Evolutionary conservation across 2,329 filamentous ascomycete species (phyloP).

Genomic region (Metarhizium guizhouense): DNA sequence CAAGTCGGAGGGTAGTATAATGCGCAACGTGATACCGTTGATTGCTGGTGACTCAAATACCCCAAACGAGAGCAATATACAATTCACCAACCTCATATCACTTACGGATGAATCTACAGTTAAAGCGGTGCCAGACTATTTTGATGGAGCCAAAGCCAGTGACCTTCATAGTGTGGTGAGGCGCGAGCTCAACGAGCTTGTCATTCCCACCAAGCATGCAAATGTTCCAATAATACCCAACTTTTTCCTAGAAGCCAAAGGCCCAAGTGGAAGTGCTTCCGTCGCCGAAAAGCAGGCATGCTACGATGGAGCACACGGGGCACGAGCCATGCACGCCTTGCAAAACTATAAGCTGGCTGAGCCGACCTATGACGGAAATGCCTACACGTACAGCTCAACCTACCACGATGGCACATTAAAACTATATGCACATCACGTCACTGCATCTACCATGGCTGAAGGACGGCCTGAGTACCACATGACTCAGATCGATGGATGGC

Average conservation of each 20-base stretch:
- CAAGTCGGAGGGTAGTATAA: conserved; percentile 20
- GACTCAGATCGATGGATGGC: conserved; percentile 18
- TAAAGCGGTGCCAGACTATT: conserved; percentile 22
- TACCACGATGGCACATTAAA: conserved; percentile 26
- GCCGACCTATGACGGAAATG: conserved; percentile 26
- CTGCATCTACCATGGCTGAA: conserved; percentile 6
- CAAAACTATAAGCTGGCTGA: conserved; percentile 19
- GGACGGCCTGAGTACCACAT: conserved; percentile 21
- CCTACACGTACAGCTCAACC: conserved; percentile 22
- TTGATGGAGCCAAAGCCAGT: conserved; percentile 20
- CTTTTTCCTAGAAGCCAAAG: conserved; percentile 29
- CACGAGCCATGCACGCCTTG: conserved; percentile 24
- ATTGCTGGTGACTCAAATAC: conserved; percentile 17
- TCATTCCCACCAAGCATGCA: conserved; percentile 22
- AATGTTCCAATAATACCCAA: conserved; percentile 25
- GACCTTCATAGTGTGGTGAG: conserved; percentile 17
- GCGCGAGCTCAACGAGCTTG: conserved; percentile 12
- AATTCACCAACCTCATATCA: conserved; percentile 25
- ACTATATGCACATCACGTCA: conserved; percentile 23
- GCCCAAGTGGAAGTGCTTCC: conserved; percentile 16
- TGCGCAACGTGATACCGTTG: conserved; percentile 18
- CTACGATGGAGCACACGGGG: conserved; percentile 26
- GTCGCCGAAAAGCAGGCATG: conserved; percentile 22
- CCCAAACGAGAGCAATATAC: conserved; percentile 14
- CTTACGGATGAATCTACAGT: conserved; percentile 25